Percentiles rank a stretch among this genome's conserved stretches.
phyloP scores from a whole-genome alignment of 2,329 filamentous ascomycete species.

The Graphilbum fragrans region DNA sequence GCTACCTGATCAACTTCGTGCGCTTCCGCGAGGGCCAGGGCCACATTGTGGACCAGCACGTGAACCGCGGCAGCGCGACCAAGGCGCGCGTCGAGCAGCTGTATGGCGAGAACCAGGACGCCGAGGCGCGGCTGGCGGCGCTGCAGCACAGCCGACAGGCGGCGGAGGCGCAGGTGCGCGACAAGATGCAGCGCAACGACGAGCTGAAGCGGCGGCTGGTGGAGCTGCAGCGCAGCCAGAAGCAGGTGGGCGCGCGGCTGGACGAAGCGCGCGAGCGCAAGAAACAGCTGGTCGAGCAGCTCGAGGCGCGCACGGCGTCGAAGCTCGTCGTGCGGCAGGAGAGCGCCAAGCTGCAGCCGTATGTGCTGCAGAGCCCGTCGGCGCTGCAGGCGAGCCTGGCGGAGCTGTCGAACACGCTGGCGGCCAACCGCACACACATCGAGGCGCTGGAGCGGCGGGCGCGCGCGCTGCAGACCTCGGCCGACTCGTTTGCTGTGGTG shows the following conservation, averaged over 20 bases:
- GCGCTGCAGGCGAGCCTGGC: slow-evolving; percentile 70
- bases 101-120: slow-evolving; percentile 75
- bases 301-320: slow-evolving; percentile 61
- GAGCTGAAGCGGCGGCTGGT: slow-evolving; percentile 73
- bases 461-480: slow-evolving; percentile 83
- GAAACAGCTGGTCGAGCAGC: slow-evolving; percentile 54
- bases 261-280: slow-evolving; percentile 78
- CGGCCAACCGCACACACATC: slow-evolving; percentile 70
- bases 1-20: slow-evolving; percentile 97
- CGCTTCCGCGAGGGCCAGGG: slow-evolving; percentile 92
- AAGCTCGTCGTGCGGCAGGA: slow-evolving; percentile 68
- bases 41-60: slow-evolving; percentile 78
- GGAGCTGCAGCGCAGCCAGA: slow-evolving; percentile 70
- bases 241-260: slow-evolving; percentile 68
- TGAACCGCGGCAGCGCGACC: slow-evolving; percentile 77
- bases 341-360: slow-evolving; percentile 78
- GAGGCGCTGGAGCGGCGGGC: slow-evolving; percentile 77
- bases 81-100: slow-evolving; percentile 81
- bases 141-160: slow-evolving; percentile 69
- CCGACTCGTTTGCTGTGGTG: slow-evolving; percentile 79
- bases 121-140: slow-evolving; percentile 66
- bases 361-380: slow-evolving; percentile 79
- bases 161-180: slow-evolving; percentile 69
- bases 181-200: slow-evolving; percentile 78
- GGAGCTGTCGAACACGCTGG: slow-evolving; percentile 69